Evolutionary conservation across 2,329 filamentous ascomycete species (phyloP).

Genomic region (Pseudovirgaria hyperparasitica): DNA sequence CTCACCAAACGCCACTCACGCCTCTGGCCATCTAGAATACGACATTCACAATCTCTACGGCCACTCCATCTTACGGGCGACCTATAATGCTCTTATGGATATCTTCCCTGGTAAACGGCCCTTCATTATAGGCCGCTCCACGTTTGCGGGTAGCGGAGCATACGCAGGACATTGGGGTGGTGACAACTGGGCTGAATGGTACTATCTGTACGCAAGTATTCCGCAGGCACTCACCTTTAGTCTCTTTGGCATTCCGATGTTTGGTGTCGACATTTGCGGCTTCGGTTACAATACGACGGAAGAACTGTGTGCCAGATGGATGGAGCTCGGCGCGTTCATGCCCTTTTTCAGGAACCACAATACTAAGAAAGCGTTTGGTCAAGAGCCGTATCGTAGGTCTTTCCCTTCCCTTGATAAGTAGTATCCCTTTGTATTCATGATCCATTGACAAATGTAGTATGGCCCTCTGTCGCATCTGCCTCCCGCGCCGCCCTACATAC

Average conservation of each 20-base stretch:
- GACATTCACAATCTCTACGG: slow-evolving; percentile 69
- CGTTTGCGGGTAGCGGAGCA: slow-evolving; percentile 64
- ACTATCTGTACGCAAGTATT: slow-evolving; percentile 65
- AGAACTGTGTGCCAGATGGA: slow-evolving; percentile 63
- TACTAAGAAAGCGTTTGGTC: slow-evolving; percentile 42
- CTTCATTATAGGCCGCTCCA: slow-evolving; percentile 74
- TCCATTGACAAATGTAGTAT: slow-evolving; percentile 23
- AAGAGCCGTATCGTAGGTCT: slow-evolving; percentile 49
- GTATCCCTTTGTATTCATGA: neutral
- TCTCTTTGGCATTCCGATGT: slow-evolving; percentile 66
- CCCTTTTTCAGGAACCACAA: slow-evolving; percentile 74
- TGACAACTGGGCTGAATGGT: slow-evolving; percentile 58
- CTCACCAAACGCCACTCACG: slow-evolving; percentile 64
- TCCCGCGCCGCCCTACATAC: slow-evolving; percentile 55
- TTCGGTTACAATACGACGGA: slow-evolving; percentile 55
- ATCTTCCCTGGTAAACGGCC: slow-evolving; percentile 58
- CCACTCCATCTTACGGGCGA: slow-evolving; percentile 63
- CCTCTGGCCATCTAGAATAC: slow-evolving; percentile 62
- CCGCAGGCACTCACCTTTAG: slow-evolving; percentile 64
- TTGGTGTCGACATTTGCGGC: slow-evolving; percentile 49
- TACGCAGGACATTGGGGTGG: slow-evolving; percentile 73
- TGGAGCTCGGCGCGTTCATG: slow-evolving; percentile 62
- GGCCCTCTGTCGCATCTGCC: slow-evolving; percentile 53
- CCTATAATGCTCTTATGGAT: slow-evolving; percentile 54
- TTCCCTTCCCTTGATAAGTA: neutral